phyloP scores from a whole-genome alignment of 495 filamentous ascomycete genomes.

The Chaetomidium leptoderma region DNA sequence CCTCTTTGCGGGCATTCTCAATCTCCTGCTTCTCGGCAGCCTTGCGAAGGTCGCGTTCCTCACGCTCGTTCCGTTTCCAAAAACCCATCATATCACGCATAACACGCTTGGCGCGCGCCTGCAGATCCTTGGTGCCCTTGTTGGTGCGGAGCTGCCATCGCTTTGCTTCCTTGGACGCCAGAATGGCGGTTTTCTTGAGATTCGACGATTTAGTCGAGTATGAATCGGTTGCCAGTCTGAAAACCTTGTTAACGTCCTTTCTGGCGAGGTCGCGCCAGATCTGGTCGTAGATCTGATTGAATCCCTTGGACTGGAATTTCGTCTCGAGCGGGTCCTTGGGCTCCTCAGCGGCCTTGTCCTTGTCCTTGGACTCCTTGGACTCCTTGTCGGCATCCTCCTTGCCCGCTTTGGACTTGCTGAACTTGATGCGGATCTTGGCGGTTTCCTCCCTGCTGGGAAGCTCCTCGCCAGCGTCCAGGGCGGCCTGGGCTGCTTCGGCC shows the following conservation, averaged over 20 bases:
- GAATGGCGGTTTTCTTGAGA: slow-evolving; percentile 91
- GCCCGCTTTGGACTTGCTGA: slow-evolving; percentile 38
- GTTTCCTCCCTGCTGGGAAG: slow-evolving; percentile 66
- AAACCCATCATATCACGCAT: slow-evolving; percentile 99
- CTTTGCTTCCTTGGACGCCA: slow-evolving; percentile 95
- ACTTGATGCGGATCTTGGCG: slow-evolving; percentile 54
- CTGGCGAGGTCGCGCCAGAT: slow-evolving; percentile 94
- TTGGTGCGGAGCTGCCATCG: slow-evolving; percentile 97
- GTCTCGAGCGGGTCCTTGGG: slow-evolving; percentile 46
- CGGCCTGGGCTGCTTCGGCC: slow-evolving; percentile 82
- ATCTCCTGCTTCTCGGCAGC: slow-evolving; percentile 93
- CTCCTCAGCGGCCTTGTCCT: slow-evolving; percentile 57
- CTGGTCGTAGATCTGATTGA: slow-evolving; percentile 95
- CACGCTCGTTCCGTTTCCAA: slow-evolving; percentile 98
- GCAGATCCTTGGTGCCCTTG: slow-evolving; percentile 96
- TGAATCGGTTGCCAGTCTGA: slow-evolving; percentile 76
- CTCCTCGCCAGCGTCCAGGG: slow-evolving; percentile 78
- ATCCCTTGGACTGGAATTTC: slow-evolving; percentile 81
- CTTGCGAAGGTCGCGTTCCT: slow-evolving; percentile 91
- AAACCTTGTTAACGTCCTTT: slow-evolving; percentile 91
- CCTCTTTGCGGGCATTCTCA: slow-evolving; percentile 91
- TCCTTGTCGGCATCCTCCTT: slow-evolving; percentile 40
- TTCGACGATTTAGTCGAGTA: slow-evolving; percentile 83
- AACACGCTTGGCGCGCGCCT: slow-evolving; percentile 91
- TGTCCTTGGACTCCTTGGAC: slow-evolving; percentile 55